A percentile compares a stretch with the other conserved stretches of the same genome.
Evolutionary conservation across 169 alveolate genomes (phyloP).

Genomic region (Plasmodium coatneyi): DNA sequence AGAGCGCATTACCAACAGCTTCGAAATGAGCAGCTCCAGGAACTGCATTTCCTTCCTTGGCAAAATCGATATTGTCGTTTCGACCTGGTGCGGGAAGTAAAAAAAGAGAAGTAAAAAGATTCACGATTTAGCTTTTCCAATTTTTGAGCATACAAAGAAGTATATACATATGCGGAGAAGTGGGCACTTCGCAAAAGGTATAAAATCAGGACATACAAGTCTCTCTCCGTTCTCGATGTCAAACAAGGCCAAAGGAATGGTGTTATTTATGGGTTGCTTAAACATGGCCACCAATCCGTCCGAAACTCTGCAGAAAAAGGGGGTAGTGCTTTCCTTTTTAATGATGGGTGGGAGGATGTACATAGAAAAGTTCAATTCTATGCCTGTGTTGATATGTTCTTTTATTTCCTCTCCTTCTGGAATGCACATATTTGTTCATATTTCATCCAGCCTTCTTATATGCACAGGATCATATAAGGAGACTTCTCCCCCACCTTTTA

Average conservation of each 20-base stretch:
- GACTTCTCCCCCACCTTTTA: not conserved
- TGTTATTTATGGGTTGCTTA: slow-evolving; percentile 80
- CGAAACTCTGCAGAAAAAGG: slow-evolving; percentile 75
- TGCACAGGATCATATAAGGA: not conserved
- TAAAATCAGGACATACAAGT: slow-evolving; percentile 66
- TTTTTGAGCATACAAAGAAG: not conserved
- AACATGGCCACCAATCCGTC: slow-evolving; percentile 86
- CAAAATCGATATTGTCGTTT: slow-evolving; percentile 76
- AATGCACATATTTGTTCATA: not conserved
- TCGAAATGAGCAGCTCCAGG: slow-evolving; percentile 82
- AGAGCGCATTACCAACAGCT: slow-evolving; percentile 75
- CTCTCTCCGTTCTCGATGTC: slow-evolving; percentile 83
- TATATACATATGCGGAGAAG: not conserved
- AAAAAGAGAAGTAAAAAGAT: not conserved
- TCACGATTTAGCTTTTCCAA: not conserved
- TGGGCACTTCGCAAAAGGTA: not conserved
- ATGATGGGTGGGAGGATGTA: not conserved
- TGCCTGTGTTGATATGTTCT: not conserved
- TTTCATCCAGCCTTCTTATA: not conserved
- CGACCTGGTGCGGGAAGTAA: slow-evolving; percentile 52
- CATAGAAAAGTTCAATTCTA: not conserved
- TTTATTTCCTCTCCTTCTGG: not conserved
- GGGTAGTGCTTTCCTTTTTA: not conserved
- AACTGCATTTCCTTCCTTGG: slow-evolving; percentile 82
- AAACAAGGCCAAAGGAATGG: slow-evolving; percentile 78